Evolutionary conservation across 2,329 filamentous ascomycete species (phyloP), one percentile per base, ranked within the genome.

Genomic region (Diaporthe citriasiana): DNA sequence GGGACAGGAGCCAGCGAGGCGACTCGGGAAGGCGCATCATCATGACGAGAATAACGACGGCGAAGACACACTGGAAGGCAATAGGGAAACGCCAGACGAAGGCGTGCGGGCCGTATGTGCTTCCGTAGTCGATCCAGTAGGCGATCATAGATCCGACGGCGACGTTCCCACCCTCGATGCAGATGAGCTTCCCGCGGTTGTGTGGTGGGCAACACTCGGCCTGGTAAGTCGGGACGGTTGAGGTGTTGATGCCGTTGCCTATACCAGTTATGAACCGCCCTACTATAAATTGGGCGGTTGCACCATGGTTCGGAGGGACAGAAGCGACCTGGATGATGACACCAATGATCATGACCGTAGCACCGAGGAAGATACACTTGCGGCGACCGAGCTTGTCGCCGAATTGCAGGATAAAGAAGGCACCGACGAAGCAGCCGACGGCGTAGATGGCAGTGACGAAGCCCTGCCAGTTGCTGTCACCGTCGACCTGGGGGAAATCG

Each of bases 131-230:
- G 59, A 84, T 81, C 83, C 83, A 85, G 76, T 84, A 84, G 7
- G 83, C 83, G 50, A 85, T 83, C 77, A 85, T 79, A 17, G 83
- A 84, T 57, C 84, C 84, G 53, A 85, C 83, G 38, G 84, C 83
- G 42, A 85, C 83, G 72, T 83, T 82, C 6, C 83, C 83, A 35
- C 84, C 83, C 72, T 84, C 89, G 63, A 91, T 89, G 80, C 89
- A 91, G 77, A 91, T 91, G 71, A 91, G 81, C 45, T 90, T 85
- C 76, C 90, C 90, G 76, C 90, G 87, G 80, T 90, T 91, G 77
- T 86, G 87, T 0, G 89, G 87, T 25, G 80, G 78, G 74, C 78
- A 79, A 70, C 81, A 87, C 81, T 82, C 83, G 73, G 83, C 82
- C 77, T 84, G 83, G 78, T 83, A 84, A 19, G 82, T 83, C 10